These are phyloP conservation scores for Coleophoma eucalyptorum DNA, from an alignment of 2,329 filamentous ascomycete species.

Conservation along the genomic window DNA sequence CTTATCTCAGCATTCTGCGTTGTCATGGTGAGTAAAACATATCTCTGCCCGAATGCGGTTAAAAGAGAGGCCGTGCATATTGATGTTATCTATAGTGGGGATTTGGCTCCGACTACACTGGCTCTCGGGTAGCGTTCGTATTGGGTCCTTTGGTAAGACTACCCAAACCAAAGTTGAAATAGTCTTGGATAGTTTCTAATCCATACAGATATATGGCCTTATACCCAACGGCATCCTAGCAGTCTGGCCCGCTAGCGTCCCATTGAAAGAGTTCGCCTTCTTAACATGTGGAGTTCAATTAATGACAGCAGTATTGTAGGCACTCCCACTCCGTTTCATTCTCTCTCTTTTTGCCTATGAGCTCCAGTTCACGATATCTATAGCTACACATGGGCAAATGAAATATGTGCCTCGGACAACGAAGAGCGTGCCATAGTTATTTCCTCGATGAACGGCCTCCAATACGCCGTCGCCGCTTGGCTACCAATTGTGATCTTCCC, in stretches of 20 bases:
- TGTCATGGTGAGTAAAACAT: slow-evolving; percentile 5
- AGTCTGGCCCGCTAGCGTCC: slow-evolving; percentile 19
- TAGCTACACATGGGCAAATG: slow-evolving; percentile 29
- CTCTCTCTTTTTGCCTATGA: not conserved
- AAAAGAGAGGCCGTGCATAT: no score
- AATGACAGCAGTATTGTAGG: slow-evolving; percentile 31
- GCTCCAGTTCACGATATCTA: not conserved
- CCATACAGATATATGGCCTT: slow-evolving; percentile 21
- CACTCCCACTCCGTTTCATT: not conserved
- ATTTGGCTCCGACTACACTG: slow-evolving; percentile 16
- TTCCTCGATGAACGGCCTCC: slow-evolving; percentile 28
- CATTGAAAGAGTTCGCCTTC: slow-evolving; percentile 26
- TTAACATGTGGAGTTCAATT: slow-evolving; percentile 25
- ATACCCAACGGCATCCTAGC: slow-evolving; percentile 29
- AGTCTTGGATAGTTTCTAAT: not conserved
- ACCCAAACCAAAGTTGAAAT: not conserved
- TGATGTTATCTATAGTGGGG: slow-evolving; percentile 7
- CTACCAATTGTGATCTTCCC: slow-evolving; percentile 30
- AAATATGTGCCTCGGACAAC: slow-evolving; percentile 27
- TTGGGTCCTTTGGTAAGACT: slow-evolving; percentile 8
- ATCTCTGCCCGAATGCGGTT: not conserved
- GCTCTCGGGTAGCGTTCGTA: slow-evolving; percentile 9
- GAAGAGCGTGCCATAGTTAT: slow-evolving; percentile 29
- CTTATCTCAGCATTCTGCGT: slow-evolving; percentile 12
- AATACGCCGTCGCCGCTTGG: slow-evolving; percentile 27